phyloP scores from a whole-genome alignment of 129 eudicot species.

The Artemisia argyi region DNA sequence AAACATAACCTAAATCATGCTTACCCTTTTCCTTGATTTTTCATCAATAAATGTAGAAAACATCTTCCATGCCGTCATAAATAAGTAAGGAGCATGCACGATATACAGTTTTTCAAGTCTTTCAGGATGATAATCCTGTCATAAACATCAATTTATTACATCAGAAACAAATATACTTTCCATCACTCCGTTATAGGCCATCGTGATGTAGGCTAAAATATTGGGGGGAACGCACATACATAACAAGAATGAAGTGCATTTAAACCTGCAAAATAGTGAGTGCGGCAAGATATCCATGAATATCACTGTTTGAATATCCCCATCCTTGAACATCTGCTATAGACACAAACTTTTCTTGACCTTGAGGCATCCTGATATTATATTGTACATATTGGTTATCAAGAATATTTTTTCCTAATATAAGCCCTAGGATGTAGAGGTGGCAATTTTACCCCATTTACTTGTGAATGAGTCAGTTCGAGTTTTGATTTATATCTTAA shows the following conservation, averaged over 20 bases:
- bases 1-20: not conserved
- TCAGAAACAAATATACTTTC: slow-evolving; percentile 17
- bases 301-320: slow-evolving; percentile 82
- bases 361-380: slow-evolving; percentile 69
- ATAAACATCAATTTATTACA: slow-evolving; percentile 11
- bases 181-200: not conserved
- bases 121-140: slow-evolving; percentile 92
- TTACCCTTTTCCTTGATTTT: slow-evolving; percentile 70
- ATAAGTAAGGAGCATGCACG: slow-evolving; percentile 64
- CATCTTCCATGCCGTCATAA: slow-evolving; percentile 78
- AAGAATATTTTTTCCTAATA: not conserved
- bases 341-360: slow-evolving; percentile 75
- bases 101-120: slow-evolving; percentile 71
- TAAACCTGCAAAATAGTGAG: slow-evolving; percentile 77
- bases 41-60: slow-evolving; percentile 71
- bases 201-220: not conserved
- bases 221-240: not conserved
- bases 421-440: not conserved
- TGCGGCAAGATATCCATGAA: slow-evolving; percentile 80
- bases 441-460: too few relatives aligned
- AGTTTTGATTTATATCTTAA: too few relatives aligned
- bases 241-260: not conserved
- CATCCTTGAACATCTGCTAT: slow-evolving; percentile 82
- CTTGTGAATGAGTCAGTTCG: too few relatives aligned
- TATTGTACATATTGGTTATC: not conserved